Base-by-base conservation (phyloP, 306 rosid species). In the Comarum palustre region DNA sequence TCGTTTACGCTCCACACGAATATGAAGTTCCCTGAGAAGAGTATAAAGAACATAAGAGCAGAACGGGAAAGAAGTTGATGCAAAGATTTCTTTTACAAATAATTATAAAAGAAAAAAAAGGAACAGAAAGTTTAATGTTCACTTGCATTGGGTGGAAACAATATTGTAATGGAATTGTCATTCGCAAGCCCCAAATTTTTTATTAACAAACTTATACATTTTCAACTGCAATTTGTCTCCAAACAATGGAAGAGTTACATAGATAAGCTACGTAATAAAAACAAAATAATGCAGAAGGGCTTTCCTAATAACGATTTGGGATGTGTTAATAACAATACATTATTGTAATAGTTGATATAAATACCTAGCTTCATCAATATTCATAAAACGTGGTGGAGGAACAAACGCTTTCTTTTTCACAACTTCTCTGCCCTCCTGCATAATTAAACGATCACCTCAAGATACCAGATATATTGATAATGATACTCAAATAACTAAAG, bases 371-470 rank as follows among this genome's bases (percentile, higher is more conserved):
- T 95, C 99, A 29, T 95, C 96, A 31, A 87, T 82, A 75, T 95
- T 95, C 86, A 95, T 79, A 80, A 92, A 92, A n/a, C 99, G 96
- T 36, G 99, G 97, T 32, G 99, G 99, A 79, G 99, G 99, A 77
- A 88, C 90, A 88, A 92, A 95, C 41, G 97, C 97, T 79, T 95
- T 95, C 87, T 90, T 94, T 74, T 87, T 95, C 68, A 68, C 89
- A 80, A 86, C 93, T 83, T 95, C 99, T 82, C 93, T 88, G 73
- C 96, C 96, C 83, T 95, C 99, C 99, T 95, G 96, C 77, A 83
- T 45, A 45, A 79, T 58, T 74, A 60, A 85, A 58, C 51, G 48
- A 27, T 68, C 65, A 71, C 69, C 31, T 48, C 29, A 45, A 50
- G 73, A 54, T 64, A 61, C 58, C 43, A 5, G 19, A 61, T 4